Percentiles rank a stretch among this genome's conserved stretches.
Conservation (phyloP, 805 yeast genomes). For the Priceomyces haplophilus region DNA sequence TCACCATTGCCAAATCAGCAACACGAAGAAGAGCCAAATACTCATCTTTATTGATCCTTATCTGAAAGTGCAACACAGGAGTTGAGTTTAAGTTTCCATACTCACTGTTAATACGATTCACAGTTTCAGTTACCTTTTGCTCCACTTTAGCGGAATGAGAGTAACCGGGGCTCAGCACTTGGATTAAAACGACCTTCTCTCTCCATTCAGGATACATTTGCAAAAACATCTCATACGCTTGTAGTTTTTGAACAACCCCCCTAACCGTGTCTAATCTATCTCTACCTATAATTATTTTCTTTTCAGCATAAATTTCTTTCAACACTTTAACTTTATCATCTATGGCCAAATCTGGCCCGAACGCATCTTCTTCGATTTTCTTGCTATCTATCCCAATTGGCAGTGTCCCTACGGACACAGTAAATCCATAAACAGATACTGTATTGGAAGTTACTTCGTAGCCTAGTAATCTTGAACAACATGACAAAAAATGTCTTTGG, state of each 20-base stretch:
- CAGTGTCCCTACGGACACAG: conserved; percentile 66
- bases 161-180: conserved; percentile 81
- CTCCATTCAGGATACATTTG: conserved; percentile 93
- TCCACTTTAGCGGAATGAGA: conserved; percentile 64
- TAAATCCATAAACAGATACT: conserved; percentile 73
- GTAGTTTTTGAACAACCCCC: conserved; percentile 89
- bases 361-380: conserved; percentile 63
- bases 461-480: conserved; percentile 85
- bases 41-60: conserved; percentile 83
- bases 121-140: conserved; percentile 77
- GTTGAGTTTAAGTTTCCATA: conserved; percentile 79
- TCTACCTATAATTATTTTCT: conserved; percentile 86
- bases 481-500: conserved; percentile 85
- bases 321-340: conserved; percentile 66
- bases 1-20: conserved; percentile 86
- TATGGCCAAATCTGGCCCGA: conserved; percentile 36
- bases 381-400: conserved; percentile 89
- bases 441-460: conserved; percentile 60
- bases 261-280: conserved; percentile 89
- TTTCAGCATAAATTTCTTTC: conserved; percentile 56
- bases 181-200: conserved; percentile 81
- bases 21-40: conserved; percentile 82
- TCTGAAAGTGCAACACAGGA: conserved; percentile 91
- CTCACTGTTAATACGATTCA: conserved; percentile 76
- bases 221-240: conserved; percentile 85